Conservation (phyloP, 129 eudicot genomes). For the Deinandra increscens region DNA sequence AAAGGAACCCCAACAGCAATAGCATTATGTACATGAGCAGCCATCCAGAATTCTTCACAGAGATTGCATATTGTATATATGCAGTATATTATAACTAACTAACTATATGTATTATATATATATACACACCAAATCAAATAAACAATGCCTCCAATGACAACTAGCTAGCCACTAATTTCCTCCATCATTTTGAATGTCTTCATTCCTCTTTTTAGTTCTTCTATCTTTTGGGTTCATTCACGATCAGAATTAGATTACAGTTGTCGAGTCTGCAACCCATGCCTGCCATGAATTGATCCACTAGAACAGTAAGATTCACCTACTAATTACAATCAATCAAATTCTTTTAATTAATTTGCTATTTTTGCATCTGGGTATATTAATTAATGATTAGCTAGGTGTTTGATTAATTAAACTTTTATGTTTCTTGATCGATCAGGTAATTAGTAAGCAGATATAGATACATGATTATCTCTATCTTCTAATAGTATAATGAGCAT, state of each 20-base stretch:
- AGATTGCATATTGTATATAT: no score
- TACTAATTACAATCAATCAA: background rate
- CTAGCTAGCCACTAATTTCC: slow-evolving; percentile 35
- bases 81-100: background rate
- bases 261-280: slow-evolving; percentile 14
- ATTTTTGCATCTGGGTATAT: slow-evolving; percentile 23
- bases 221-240: slow-evolving; percentile 72
- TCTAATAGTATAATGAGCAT: slow-evolving; percentile 42
- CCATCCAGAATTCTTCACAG: no score
- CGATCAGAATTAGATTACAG: slow-evolving; percentile 33
- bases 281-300: slow-evolving; percentile 4
- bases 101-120: slow-evolving; percentile 30
- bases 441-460: slow-evolving; percentile 41
- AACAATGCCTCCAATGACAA: slow-evolving; percentile 34
- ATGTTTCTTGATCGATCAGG: slow-evolving; percentile 40
- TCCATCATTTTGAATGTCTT: slow-evolving; percentile 48
- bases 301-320: slow-evolving; percentile 12
- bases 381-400: no score
- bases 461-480: slow-evolving; percentile 50
- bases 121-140: no score
- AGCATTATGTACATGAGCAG: slow-evolving; percentile 1
- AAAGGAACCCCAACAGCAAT: slow-evolving; percentile 10
- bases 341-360: no score
- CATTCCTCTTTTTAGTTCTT: slow-evolving; percentile 60
- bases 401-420: background rate